Base-by-base conservation (phyloP, 768 basidiomycete genomes). In the Agrocybe chaxingu region DNA sequence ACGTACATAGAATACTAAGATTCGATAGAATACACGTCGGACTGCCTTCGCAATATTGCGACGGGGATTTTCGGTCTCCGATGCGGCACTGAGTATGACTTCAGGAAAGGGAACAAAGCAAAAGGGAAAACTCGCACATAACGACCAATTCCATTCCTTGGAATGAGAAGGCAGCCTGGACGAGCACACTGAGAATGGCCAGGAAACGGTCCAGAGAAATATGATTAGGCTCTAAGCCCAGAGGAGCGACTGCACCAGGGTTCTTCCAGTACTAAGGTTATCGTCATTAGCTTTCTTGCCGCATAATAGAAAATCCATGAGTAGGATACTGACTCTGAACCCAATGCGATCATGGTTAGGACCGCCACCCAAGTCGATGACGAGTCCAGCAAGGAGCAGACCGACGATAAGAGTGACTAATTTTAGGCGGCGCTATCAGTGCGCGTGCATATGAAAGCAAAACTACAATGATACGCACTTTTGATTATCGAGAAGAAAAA, bases 31-130 rank as follows among this genome's bases (percentile, higher is more conserved):
- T 4, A 93, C 89, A 16, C 86, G 75, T 34, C 78, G 74, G 45
- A 90, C 82, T 18, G 89, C 89, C 61, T 82, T 88, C 18, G 81
- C 72, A 55, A 94, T 88, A 59, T 89, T 90, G 30, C 84, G 82
- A 34, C 89, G 80, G 6, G 92, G 91, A 60, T 78, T 88, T 61
- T 81, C 73, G 0, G 87, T 85, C 66, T 93, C 91, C 0, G 84
- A 87, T 12, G 87, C 88, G 24, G 86, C 80, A 48, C 85, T 85
- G 46, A 38, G 55, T 2, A 42, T 4, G 13, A 11, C 4, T 53
- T 3, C 49, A 39, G 16, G 16, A 10, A 34, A 4, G 10, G 13
- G 13, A 4, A 30, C 8, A 8, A 19, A 12, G 10, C 41, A 13
- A 8, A 44, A 16, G 6, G 43, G 32, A 5, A 2, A 18, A 39